Conservation (phyloP, 331 rosid species). For the Telfairia occidentalis region DNA sequence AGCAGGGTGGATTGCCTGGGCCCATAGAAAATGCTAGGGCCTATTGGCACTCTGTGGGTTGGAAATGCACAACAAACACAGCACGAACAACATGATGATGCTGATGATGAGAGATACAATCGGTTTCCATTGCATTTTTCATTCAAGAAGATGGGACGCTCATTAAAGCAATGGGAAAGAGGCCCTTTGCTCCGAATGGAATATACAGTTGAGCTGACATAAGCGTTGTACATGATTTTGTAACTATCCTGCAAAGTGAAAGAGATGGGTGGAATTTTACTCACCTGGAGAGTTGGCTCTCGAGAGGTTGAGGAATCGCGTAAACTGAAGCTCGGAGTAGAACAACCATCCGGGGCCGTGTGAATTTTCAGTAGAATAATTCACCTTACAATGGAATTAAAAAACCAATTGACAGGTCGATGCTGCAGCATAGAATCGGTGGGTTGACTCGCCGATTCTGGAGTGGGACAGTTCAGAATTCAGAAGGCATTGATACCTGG, state of each 20-base stretch:
- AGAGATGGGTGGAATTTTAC: not conserved
- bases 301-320: not conserved
- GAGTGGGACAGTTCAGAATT: not conserved
- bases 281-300: constrained; percentile 26
- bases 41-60: constrained; percentile 27
- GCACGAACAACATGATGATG: constrained; percentile 22
- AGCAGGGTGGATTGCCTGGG: constrained; percentile 71
- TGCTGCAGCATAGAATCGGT: constrained; percentile 5
- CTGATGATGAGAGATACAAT: constrained; percentile 18
- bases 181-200: constrained; percentile 39
- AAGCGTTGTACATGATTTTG: constrained; percentile 36
- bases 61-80: constrained; percentile 38
- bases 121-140: constrained; percentile 49
- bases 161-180: constrained; percentile 41
- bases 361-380: constrained; percentile 9
- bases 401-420: not conserved
- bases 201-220: constrained; percentile 46
- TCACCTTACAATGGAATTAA: not conserved
- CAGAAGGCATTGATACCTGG: not conserved
- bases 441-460: constrained; percentile 3
- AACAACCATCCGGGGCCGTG: constrained; percentile 9
- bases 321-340: constrained; percentile 15
- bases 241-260: constrained; percentile 4
- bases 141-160: constrained; percentile 37
- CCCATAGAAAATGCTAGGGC: constrained; percentile 43